A percentile compares a stretch with the other conserved stretches of the same genome.
phyloP scores from a whole-genome alignment of 345 rosid genomes.

The Trapa bicornis region DNA sequence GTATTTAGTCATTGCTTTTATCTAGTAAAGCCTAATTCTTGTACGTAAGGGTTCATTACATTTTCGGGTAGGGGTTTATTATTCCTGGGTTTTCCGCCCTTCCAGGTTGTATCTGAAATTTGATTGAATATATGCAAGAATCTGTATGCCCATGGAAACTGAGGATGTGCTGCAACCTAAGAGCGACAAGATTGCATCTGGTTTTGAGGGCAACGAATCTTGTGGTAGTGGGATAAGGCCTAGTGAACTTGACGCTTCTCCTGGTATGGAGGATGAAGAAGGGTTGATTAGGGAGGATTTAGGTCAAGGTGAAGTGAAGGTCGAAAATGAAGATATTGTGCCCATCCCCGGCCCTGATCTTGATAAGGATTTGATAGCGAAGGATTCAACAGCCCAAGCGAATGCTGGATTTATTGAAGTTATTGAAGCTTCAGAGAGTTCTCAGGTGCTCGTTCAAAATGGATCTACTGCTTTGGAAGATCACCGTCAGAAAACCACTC shows the following conservation, averaged over 20 bases:
- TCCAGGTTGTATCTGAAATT: neutral
- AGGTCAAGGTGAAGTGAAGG: conserved; percentile 24
- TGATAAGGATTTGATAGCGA: conserved; percentile 25
- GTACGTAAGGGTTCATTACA: neutral
- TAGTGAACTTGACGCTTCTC: neutral
- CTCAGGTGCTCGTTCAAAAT: conserved; percentile 16
- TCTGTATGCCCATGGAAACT: conserved; percentile 31
- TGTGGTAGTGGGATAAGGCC: conserved; percentile 20
- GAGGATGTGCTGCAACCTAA: conserved; percentile 25
- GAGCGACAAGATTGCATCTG: conserved; percentile 15
- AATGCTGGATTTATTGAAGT: conserved; percentile 29
- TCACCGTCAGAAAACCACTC: conserved; percentile 14
- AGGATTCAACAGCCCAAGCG: conserved; percentile 22
- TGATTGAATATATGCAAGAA: neutral
- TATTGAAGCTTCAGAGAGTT: conserved; percentile 26
- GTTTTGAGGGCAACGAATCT: conserved; percentile 21
- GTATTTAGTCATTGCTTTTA: neutral
- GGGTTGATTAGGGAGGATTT: conserved; percentile 19
- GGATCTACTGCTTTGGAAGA: conserved; percentile 19
- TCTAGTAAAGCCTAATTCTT: neutral
- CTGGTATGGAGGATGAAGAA: conserved; percentile 14
- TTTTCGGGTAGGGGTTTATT: neutral
- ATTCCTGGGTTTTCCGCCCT: neutral
- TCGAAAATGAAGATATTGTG: conserved; percentile 23
- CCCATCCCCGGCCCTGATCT: conserved; percentile 19